These are phyloP conservation scores for Paramecium tetraurelia DNA, from an alignment of 73 alveolate genomes.

Conservation along the genomic window DNA sequence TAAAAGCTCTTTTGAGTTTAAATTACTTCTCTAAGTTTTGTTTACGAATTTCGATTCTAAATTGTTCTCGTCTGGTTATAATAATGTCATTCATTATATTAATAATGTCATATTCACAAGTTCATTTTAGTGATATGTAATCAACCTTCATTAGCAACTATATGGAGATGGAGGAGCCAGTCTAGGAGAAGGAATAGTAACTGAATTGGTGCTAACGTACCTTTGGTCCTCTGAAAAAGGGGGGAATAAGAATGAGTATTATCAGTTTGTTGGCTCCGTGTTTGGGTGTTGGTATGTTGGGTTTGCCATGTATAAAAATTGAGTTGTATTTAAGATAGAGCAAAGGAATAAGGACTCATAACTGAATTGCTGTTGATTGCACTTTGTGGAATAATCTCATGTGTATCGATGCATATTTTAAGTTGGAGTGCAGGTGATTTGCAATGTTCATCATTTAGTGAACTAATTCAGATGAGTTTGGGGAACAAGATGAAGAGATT, in stretches of 20 bases:
- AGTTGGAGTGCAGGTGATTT: slow-evolving; percentile 48
- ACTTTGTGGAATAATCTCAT: slow-evolving; percentile 25
- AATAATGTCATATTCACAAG: slow-evolving; percentile 6
- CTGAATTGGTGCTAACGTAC: background rate
- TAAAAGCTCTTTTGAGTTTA: background rate
- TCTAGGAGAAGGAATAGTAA: background rate
- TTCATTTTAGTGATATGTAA: slow-evolving; percentile 8
- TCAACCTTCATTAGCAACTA: slow-evolving; percentile 44
- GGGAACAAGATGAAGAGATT: slow-evolving; percentile 30
- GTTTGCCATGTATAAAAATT: slow-evolving; percentile 28
- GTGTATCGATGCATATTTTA: slow-evolving; percentile 40
- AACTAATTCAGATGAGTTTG: background rate
- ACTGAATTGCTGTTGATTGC: background rate
- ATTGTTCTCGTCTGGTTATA: background rate
- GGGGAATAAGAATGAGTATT: slow-evolving; percentile 40
- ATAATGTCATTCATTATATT: background rate
- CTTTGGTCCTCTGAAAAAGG: slow-evolving; percentile 24
- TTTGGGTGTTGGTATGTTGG: slow-evolving; percentile 42
- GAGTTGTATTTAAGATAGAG: slow-evolving; percentile 12
- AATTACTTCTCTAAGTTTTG: background rate
- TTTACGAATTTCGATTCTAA: background rate
- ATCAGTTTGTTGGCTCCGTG: slow-evolving; percentile 35
- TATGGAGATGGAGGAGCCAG: slow-evolving; percentile 32
- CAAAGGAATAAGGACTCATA: background rate
- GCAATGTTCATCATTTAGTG: slow-evolving; percentile 2